Evolutionary conservation across 148 eudicot genomes (phyloP).

Genomic region (Chenopodium formosanum): DNA sequence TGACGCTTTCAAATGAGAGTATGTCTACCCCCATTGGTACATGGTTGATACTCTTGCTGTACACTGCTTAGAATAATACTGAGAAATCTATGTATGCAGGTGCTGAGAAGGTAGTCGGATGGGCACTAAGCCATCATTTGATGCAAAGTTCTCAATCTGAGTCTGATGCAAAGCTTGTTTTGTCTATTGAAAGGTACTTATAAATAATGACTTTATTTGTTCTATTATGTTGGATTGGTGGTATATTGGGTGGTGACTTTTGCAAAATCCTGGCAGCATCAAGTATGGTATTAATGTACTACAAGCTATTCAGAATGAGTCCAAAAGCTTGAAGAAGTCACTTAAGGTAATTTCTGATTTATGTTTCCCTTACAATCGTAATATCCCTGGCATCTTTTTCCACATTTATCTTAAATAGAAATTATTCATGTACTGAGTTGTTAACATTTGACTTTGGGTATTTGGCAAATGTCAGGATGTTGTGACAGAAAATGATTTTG

Average conservation of each 20-base stretch:
- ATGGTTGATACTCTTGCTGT: background rate
- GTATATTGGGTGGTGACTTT: slow-evolving; percentile 10
- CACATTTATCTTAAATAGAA: background rate
- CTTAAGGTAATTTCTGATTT: slow-evolving; percentile 53
- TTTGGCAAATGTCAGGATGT: slow-evolving; percentile 61
- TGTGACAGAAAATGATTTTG: slow-evolving; percentile 92
- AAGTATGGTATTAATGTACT: slow-evolving; percentile 69
- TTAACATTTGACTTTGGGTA: slow-evolving; percentile 3
- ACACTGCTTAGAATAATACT: slow-evolving; percentile 1
- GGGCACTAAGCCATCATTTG: slow-evolving; percentile 87
- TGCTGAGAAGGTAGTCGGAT: slow-evolving; percentile 88
- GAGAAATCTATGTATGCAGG: slow-evolving; percentile 42
- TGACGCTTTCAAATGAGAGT: slow-evolving; percentile 73
- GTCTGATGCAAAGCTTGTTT: slow-evolving; percentile 52
- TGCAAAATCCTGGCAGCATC: slow-evolving; percentile 54
- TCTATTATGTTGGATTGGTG: slow-evolving; percentile 13
- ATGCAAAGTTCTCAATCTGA: slow-evolving; percentile 56
- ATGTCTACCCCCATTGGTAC: slow-evolving; percentile 25
- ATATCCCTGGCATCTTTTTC: background rate
- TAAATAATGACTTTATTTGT: background rate
- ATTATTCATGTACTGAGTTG: background rate
- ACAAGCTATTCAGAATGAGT: slow-evolving; percentile 73
- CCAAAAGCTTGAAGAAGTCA: slow-evolving; percentile 81
- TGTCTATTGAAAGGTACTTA: slow-evolving; percentile 68
- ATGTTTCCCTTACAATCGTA: background rate